phyloP scores from a whole-genome alignment of 2,329 filamentous ascomycete genomes.

The Penicillium sp. region DNA sequence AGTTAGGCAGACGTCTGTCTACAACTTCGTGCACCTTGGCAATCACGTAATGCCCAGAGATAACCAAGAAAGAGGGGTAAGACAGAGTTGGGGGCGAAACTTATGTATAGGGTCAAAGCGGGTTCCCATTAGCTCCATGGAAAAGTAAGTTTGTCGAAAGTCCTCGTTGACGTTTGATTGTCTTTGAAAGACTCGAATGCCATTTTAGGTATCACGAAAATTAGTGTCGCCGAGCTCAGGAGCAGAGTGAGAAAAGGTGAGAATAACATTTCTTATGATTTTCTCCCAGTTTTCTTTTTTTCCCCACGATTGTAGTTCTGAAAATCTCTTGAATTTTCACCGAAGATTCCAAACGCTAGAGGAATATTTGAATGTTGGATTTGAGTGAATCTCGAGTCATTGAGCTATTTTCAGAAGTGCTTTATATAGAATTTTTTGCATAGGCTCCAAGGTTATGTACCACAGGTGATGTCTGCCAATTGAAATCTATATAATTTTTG shows the following conservation, averaged over 20 bases:
- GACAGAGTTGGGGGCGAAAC: neutral
- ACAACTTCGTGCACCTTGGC: neutral
- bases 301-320: too few relatives aligned
- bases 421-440: fast-evolving
- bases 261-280: too few relatives aligned
- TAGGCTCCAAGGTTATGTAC: neutral
- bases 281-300: too few relatives aligned
- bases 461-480: neutral
- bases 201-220: neutral
- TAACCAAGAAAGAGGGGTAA: neutral
- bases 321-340: too few relatives aligned
- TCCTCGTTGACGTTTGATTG: neutral
- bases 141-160: neutral
- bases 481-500: neutral
- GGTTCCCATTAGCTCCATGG: neutral
- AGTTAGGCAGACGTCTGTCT: neutral
- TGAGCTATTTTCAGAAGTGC: neutral
- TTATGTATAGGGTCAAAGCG: neutral
- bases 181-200: neutral
- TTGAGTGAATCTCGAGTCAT: too few relatives aligned
- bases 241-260: too few relatives aligned
- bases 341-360: too few relatives aligned
- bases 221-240: too few relatives aligned
- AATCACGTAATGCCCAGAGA: neutral
- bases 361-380: too few relatives aligned